phyloP scores from a whole-genome alignment of 1,284 basidiomycete species.

The Agroathelia rolfsii region DNA sequence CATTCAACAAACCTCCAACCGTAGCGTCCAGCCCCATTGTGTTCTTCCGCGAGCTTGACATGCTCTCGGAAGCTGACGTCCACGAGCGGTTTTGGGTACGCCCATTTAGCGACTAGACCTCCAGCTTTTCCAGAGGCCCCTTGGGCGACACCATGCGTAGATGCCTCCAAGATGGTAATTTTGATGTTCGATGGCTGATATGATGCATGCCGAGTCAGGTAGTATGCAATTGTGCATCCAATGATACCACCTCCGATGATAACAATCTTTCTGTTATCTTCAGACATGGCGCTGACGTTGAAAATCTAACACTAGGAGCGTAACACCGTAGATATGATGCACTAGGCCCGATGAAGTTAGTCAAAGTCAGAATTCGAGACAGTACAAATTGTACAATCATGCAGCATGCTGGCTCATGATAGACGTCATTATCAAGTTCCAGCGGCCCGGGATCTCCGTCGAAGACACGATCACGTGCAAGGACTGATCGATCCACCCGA shows the following conservation, averaged over 20 bases:
- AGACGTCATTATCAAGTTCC: conserved; percentile 48
- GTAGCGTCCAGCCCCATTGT: conserved; percentile 69
- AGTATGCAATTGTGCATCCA: conserved; percentile 82
- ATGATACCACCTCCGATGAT: conserved; percentile 65
- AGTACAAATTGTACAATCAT: too few species aligned
- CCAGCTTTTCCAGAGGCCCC: conserved; percentile 87
- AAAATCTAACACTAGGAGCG: neutral
- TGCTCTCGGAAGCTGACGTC: conserved; percentile 76
- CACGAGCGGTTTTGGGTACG: conserved; percentile 69
- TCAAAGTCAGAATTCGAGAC: too few species aligned
- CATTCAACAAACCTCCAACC: conserved; percentile 67
- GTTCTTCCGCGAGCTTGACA: conserved; percentile 63
- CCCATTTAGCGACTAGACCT: conserved; percentile 82
- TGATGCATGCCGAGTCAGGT: conserved; percentile 51
- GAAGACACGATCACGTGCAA: conserved; percentile 45
- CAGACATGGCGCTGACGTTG: neutral
- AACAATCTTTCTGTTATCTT: conserved; percentile 29
- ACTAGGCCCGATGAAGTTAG: too few species aligned
- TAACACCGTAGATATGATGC: too few species aligned
- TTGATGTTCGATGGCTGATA: conserved; percentile 29
- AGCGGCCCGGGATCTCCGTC: conserved; percentile 25
- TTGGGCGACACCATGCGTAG: conserved; percentile 51
- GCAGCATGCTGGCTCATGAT: too few species aligned
- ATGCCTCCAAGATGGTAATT: conserved; percentile 75
- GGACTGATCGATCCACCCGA: too few species aligned